A percentile compares a stretch with the other conserved stretches of the same genome.
Conservation (phyloP, 108 stramenopile genomes). For the Heterococcus sp. region DNA sequence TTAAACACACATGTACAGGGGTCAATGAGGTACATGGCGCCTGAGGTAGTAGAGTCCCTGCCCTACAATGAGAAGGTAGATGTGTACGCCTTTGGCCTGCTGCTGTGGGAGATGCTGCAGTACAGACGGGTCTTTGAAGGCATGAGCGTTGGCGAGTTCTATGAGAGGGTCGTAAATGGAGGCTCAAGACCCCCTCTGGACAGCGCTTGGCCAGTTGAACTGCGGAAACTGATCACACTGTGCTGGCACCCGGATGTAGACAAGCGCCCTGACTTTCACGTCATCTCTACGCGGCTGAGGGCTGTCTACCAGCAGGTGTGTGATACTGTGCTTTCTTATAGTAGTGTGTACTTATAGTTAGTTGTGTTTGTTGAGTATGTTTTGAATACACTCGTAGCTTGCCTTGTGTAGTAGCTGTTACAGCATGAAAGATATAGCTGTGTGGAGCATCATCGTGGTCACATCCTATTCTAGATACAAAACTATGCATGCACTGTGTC, state of each 20-base stretch:
- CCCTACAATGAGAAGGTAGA: constrained; percentile 59
- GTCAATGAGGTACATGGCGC: constrained; percentile 47
- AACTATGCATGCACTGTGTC: no score
- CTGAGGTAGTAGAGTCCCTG: constrained; percentile 40
- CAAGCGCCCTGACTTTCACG: constrained; percentile 49
- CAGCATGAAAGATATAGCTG: no score
- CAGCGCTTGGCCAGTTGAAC: constrained; percentile 31
- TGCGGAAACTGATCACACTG: constrained; percentile 48
- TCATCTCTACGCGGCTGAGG: constrained; percentile 24
- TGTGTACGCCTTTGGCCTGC: constrained; percentile 64
- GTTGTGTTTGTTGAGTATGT: no score
- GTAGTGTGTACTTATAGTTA: no score
- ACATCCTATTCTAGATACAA: no score
- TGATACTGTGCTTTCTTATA: no score
- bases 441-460: no score
- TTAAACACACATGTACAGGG: no score
- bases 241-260: constrained; percentile 58
- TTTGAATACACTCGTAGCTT: no score
- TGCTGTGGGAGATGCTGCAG: constrained; percentile 63
- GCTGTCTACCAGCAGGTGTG: constrained; percentile 17
- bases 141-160: constrained; percentile 42
- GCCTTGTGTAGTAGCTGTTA: no score
- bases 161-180: constrained; percentile 44
- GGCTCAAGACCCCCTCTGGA: constrained; percentile 34
- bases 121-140: constrained; percentile 45